These are phyloP conservation scores for Verticillium longisporum DNA, from an alignment of 2,329 filamentous ascomycete genomes.

Conservation along the genomic window DNA sequence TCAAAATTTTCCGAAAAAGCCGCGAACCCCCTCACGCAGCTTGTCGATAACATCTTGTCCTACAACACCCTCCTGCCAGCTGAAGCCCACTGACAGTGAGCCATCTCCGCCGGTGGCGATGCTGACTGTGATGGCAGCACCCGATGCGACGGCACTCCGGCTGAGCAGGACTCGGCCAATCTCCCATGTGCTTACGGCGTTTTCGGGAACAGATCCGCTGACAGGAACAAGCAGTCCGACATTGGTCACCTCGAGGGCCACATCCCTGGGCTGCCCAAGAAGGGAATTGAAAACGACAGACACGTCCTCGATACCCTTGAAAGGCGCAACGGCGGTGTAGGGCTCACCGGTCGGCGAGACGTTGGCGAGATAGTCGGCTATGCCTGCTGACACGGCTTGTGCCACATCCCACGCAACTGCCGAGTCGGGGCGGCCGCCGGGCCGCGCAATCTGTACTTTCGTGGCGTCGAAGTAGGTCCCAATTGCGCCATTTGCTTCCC, in stretches of 20 bases:
- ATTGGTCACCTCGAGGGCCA: slow-evolving; percentile 37
- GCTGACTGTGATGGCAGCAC: slow-evolving; percentile 28
- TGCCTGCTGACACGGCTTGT: not conserved
- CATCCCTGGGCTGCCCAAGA: slow-evolving; percentile 27
- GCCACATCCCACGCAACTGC: not conserved
- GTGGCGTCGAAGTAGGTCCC: slow-evolving; percentile 12
- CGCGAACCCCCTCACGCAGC: not conserved
- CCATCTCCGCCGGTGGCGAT: slow-evolving; percentile 35
- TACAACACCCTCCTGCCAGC: slow-evolving; percentile 30
- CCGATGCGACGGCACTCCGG: slow-evolving; percentile 30
- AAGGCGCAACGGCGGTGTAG: slow-evolving; percentile 19
- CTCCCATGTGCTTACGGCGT: slow-evolving; percentile 11
- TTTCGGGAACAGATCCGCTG: not conserved
- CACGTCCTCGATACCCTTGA: slow-evolving; percentile 31
- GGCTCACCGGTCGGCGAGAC: slow-evolving; percentile 12
- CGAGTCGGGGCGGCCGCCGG: not conserved
- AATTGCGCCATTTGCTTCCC: slow-evolving; percentile 3
- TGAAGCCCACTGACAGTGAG: slow-evolving; percentile 28
- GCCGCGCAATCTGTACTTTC: slow-evolving; percentile 3
- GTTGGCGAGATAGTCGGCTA: slow-evolving; percentile 5
- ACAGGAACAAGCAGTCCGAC: slow-evolving; percentile 26
- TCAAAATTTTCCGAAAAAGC: not conserved
- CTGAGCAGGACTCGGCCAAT: slow-evolving; percentile 35
- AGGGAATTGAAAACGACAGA: slow-evolving; percentile 26
- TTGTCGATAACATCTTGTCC: slow-evolving; percentile 14